Base-by-base conservation (phyloP, 2,329 filamentous ascomycete species). In the Oidium heveae region DNA sequence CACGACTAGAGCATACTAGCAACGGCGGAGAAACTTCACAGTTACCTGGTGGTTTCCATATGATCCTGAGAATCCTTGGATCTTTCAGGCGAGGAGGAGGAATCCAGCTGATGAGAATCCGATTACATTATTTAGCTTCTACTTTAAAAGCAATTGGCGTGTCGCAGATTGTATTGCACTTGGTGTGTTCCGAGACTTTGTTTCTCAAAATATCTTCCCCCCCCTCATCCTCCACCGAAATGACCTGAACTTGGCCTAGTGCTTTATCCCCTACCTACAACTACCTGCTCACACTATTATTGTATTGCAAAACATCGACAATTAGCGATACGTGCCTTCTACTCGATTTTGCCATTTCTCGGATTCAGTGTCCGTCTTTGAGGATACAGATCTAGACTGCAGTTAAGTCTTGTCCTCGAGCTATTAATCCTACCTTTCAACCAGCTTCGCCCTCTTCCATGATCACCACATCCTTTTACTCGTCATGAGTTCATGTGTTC, bases 401-500 rank as follows among this genome's bases (percentile, higher is more conserved):
- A 39, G 36, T n/a, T n/a, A 39, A 12, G 16, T 39, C 36, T 10
- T 39, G 12, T 39, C 36, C 24, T 3, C 24, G 24, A 28, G 16
- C 36, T n/a, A 39, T 39, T 39, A 13, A 13, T 39, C 9, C 12
- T 9, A 39, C 16, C 2, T 39, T 9, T 39, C 36, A 13, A 4
- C 2, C 36, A 39, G n/a, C n/a, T n/a, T n/a, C n/a, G n/a, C n/a
- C n/a, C n/a, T n/a, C 12, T 39, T 12, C 36, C 16, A 39, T n/a
- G 36, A 13, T 9, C 10, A n/a, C 4, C 10, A 61, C 58, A 41
- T 55, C 55, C 55, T 56, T 54, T 55, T 58, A 57, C 57, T 57
- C 57, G 56, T 44, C 54, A 56, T 61, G 61, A 58, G 58, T 88
- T 89, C 84, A 88, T 84, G 73, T 37, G 87, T 84, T 62, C 84